Evolutionary conservation across 2,329 filamentous ascomycete genomes (phyloP).

Genomic region (Fusarium avenaceum): DNA sequence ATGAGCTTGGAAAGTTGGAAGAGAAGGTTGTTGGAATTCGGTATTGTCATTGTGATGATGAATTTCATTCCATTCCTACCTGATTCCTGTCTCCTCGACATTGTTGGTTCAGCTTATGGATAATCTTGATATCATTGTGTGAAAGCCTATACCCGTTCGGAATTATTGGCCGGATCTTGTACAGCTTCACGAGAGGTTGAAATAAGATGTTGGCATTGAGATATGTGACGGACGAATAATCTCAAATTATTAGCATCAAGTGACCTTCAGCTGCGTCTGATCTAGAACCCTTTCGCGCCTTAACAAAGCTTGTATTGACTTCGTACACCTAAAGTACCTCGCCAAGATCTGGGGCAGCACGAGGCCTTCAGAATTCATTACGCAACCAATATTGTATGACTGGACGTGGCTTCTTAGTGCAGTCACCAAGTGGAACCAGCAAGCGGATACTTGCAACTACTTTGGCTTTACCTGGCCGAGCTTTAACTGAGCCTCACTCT

Average conservation of each 20-base stretch:
- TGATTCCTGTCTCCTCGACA: neutral
- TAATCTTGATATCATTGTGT: neutral
- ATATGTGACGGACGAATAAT: slow-evolving; percentile 20
- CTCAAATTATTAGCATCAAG: slow-evolving; percentile 5
- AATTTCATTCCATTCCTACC: neutral
- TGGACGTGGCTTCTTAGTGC: slow-evolving; percentile 25
- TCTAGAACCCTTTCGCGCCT: slow-evolving; percentile 11
- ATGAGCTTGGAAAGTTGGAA: neutral
- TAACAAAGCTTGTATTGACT: slow-evolving; percentile 39
- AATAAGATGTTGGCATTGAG: neutral
- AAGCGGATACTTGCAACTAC: slow-evolving; percentile 38
- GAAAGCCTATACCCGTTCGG: neutral
- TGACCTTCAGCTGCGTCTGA: slow-evolving; percentile 6
- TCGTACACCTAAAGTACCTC: slow-evolving; percentile 36
- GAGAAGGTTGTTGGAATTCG: neutral
- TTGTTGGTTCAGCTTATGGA: neutral
- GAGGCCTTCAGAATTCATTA: slow-evolving; percentile 39
- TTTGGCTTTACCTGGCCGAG: slow-evolving; percentile 26
- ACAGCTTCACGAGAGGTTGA: neutral
- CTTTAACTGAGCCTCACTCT: slow-evolving; percentile 35
- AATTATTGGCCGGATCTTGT: slow-evolving; percentile 11
- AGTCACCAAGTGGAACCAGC: slow-evolving; percentile 31
- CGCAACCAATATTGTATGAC: slow-evolving; percentile 36
- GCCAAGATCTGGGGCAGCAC: slow-evolving; percentile 45
- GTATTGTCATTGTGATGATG: neutral